Evolutionary conservation across 768 basidiomycete genomes (phyloP).

Genomic region (Lactarius sp.): DNA sequence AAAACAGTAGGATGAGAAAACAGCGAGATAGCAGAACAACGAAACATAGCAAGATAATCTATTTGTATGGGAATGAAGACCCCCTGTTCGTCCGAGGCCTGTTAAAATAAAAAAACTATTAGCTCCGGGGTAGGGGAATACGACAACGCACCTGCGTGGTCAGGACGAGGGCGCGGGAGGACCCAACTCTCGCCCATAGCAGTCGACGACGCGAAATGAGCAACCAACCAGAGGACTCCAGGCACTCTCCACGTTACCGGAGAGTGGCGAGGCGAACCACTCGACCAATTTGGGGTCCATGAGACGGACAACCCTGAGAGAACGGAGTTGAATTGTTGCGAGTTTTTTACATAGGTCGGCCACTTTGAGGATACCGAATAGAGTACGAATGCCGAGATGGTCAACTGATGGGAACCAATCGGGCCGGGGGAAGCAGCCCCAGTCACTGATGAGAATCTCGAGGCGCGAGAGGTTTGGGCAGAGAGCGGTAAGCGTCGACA

Average conservation of each 20-base stretch:
- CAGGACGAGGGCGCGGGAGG: not conserved
- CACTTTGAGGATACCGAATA: not conserved
- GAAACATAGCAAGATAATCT: not conserved
- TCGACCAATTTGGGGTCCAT: not conserved
- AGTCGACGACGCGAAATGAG: conserved; percentile 12
- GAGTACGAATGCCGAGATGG: not conserved
- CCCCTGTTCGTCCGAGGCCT: not conserved
- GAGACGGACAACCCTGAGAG: conserved; percentile 12
- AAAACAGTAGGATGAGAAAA: not conserved
- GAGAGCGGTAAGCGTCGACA: not conserved
- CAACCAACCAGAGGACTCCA: conserved; percentile 7
- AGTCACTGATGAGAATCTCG: conserved; percentile 9
- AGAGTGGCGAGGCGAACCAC: conserved; percentile 6
- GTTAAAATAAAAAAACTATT: not conserved
- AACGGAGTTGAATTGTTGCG: not conserved
- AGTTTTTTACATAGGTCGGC: conserved; percentile 9
- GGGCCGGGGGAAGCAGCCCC: conserved; percentile 1
- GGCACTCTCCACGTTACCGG: conserved; percentile 10
- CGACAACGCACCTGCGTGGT: not conserved
- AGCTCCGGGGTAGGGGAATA: not conserved
- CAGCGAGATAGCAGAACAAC: not conserved
- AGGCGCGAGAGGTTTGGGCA: conserved; percentile 15
- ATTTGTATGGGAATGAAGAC: not conserved
- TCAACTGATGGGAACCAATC: conserved; percentile 5
- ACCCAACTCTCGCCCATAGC: conserved; percentile 5